A percentile compares a stretch with the other conserved stretches of the same genome.
phyloP scores from a whole-genome alignment of 345 rosid species.

The Kandelia obovata region DNA sequence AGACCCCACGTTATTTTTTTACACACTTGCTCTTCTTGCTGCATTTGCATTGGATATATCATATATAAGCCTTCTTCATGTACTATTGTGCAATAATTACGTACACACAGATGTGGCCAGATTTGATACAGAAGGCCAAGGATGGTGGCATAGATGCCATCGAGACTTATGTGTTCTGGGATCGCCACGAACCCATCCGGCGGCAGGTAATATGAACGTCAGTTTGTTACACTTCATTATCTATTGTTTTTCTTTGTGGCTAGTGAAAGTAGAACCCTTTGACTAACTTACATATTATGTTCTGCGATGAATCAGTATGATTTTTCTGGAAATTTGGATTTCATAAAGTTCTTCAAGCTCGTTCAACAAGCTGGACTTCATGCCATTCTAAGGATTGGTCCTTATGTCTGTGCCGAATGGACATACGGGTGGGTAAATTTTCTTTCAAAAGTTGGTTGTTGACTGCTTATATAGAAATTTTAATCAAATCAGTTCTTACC shows the following conservation, averaged over 20 bases:
- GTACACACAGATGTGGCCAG: slow-evolving; percentile 51
- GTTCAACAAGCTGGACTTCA: slow-evolving; percentile 39
- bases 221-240: too few species aligned
- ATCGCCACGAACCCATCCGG: slow-evolving; percentile 46
- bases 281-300: too few species aligned
- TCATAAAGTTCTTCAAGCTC: slow-evolving; percentile 39
- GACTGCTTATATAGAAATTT: neutral
- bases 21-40: too few species aligned
- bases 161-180: slow-evolving; percentile 58
- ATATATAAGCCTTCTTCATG: too few species aligned
- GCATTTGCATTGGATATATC: too few species aligned
- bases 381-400: slow-evolving; percentile 48
- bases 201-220: slow-evolving; percentile 20
- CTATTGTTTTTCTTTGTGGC: neutral
- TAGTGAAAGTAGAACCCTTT: too few species aligned
- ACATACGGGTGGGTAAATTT: slow-evolving; percentile 43
- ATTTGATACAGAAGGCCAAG: slow-evolving; percentile 44
- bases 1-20: too few species aligned
- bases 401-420: slow-evolving; percentile 41
- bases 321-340: slow-evolving; percentile 30
- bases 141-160: slow-evolving; percentile 53
- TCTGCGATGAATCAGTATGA: slow-evolving; percentile 11
- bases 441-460: too few species aligned
- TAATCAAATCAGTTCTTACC: too few species aligned
- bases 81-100: too few species aligned